phyloP scores from a whole-genome alignment of 345 rosid species.

The Salix viminalis region DNA sequence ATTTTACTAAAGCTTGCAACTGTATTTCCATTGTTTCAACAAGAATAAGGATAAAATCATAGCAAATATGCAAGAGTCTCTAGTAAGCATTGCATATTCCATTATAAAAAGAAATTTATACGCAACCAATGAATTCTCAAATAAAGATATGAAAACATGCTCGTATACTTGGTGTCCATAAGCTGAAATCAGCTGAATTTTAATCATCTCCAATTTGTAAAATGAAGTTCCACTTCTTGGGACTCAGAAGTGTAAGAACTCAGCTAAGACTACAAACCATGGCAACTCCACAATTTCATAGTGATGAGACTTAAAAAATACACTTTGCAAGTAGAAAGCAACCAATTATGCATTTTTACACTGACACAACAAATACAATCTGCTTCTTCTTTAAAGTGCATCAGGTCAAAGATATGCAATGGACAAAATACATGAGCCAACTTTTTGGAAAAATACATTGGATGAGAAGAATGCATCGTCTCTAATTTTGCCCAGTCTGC shows the following conservation, averaged over 20 bases:
- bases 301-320: background rate
- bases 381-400: too few relatives aligned
- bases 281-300: background rate
- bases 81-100: too few relatives aligned
- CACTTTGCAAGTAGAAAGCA: slow-evolving; percentile 1
- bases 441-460: too few relatives aligned
- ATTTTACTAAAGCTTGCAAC: background rate
- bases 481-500: too few relatives aligned
- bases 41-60: background rate
- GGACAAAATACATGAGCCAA: too few relatives aligned
- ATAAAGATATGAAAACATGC: too few relatives aligned
- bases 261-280: background rate
- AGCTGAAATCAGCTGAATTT: slow-evolving; percentile 11
- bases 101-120: too few relatives aligned
- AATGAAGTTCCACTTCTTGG: slow-evolving; percentile 44
- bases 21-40: background rate
- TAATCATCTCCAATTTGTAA: slow-evolving; percentile 81
- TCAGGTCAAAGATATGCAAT: too few relatives aligned
- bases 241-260: slow-evolving; percentile 20
- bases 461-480: too few relatives aligned
- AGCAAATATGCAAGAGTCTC: background rate
- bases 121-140: too few relatives aligned
- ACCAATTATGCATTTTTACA: background rate
- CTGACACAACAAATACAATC: too few relatives aligned
- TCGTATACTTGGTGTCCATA: too few relatives aligned